Evolutionary conservation across 2,329 filamentous ascomycete species (phyloP), one percentile per base, ranked within the genome.

Genomic region (Ceratocystiopsis minuta): DNA sequence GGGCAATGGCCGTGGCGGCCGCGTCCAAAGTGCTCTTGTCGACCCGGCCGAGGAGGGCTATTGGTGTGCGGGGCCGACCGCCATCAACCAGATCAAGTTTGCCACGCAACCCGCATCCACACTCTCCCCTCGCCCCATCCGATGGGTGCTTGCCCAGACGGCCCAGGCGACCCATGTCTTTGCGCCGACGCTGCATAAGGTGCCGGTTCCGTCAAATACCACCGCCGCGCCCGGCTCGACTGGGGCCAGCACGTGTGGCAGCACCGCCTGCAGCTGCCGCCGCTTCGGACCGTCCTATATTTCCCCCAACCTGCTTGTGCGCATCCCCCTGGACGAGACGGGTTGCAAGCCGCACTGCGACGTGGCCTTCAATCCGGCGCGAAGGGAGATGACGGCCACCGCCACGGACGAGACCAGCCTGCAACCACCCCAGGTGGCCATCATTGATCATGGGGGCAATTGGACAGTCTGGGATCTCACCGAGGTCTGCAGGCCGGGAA

Each of bases 391-490:
- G 54, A 28, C 24, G 24, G 11, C 24, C 24, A 10, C 24, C 24
- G 9, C 7, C 24, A 10, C 7, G 24, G 24, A 28, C 9, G 24
- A 6, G 6, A 10, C 24, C 24, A 28, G 11, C 7, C 24, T 10
- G 24, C 58, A 62, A 12, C 67, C 63, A 15, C 67, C 72, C 1
- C 76, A 80, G 50, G 58, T 86, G 41, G 76, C 67, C 15, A 62
- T 85, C 20, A 62, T 86, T 16, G 78, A 86, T 50, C 64, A 72
- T 40, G 60, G 60, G 32, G 80, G 79, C 1, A 63, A 61, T 44
- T 87, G 80, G 81, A 75, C 63, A 36, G 56, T 84, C 4, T 84
- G 78, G 75, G 66, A 80, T 46, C 59, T 80, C 18, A 28, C 4
- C 2, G 24, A 28, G 24, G 11, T 28, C 24, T 28, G 24, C 24